A percentile compares a stretch with the other conserved stretches of the same genome.
These are phyloP conservation scores for Tolypocladium tropicale DNA, from an alignment of 2,329 filamentous ascomycete species.

Conservation along the genomic window DNA sequence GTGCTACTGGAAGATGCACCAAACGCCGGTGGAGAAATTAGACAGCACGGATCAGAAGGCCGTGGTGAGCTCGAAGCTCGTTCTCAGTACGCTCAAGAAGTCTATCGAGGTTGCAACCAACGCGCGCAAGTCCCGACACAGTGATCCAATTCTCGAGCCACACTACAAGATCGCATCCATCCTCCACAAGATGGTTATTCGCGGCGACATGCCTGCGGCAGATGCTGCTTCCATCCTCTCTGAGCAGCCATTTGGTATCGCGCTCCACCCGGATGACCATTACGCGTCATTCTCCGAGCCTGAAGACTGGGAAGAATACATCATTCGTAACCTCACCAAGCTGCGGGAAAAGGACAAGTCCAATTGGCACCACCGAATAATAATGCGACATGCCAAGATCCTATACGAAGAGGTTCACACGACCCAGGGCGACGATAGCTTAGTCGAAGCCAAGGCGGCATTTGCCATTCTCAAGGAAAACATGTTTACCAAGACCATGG, in stretches of 20 bases:
- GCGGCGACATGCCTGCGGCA: slow-evolving; percentile 34
- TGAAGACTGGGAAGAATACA: slow-evolving; percentile 51
- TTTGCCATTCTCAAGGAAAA: slow-evolving; percentile 63
- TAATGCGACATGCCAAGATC: slow-evolving; percentile 57
- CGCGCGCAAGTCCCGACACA: slow-evolving; percentile 45
- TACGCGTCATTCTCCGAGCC: slow-evolving; percentile 25
- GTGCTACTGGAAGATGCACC: slow-evolving; percentile 55
- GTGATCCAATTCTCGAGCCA: slow-evolving; percentile 77
- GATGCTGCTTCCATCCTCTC: slow-evolving; percentile 43
- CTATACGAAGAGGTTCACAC: slow-evolving; percentile 35
- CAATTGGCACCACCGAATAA: slow-evolving; percentile 92
- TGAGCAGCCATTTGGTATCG: slow-evolving; percentile 41
- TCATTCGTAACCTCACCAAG: slow-evolving; percentile 39
- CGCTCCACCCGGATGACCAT: slow-evolving; percentile 20
- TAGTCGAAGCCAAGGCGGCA: slow-evolving; percentile 64
- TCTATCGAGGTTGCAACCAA: slow-evolving; percentile 39
- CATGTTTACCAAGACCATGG: slow-evolving; percentile 89
- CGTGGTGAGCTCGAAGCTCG: slow-evolving; percentile 20
- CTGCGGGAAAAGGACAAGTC: slow-evolving; percentile 71
- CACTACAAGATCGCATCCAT: slow-evolving; percentile 85
- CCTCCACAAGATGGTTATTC: slow-evolving; percentile 67
- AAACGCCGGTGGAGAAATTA: slow-evolving; percentile 33
- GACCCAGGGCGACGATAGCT: slow-evolving; percentile 29
- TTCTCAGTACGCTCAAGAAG: slow-evolving; percentile 40
- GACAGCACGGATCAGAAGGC: slow-evolving; percentile 29